Evolutionary conservation across 2,329 filamentous ascomycete genomes (phyloP).

Genomic region (Mariannaea elegans): DNA sequence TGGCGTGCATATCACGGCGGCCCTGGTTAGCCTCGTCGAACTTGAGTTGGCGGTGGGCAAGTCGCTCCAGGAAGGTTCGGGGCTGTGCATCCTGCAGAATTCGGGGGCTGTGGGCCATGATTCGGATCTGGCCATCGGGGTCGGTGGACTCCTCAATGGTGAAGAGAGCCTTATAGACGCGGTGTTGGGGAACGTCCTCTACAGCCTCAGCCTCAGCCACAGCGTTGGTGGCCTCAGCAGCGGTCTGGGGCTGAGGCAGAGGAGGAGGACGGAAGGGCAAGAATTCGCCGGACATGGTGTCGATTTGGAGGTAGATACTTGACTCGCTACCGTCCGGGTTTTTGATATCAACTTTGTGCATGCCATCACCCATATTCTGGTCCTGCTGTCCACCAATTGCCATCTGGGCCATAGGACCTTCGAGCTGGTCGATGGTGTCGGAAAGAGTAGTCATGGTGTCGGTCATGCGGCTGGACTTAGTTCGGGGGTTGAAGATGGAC

Average conservation of each 20-base stretch:
- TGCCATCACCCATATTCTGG: slow-evolving; percentile 54
- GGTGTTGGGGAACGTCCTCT: slow-evolving; percentile 55
- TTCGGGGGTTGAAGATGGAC: slow-evolving; percentile 76
- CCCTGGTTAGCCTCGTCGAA: slow-evolving; percentile 62
- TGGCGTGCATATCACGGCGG: slow-evolving; percentile 73
- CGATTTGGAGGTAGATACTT: slow-evolving; percentile 71
- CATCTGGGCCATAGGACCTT: slow-evolving; percentile 64
- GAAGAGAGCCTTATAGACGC: slow-evolving; percentile 70
- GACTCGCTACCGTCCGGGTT: slow-evolving; percentile 65
- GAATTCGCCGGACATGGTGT: slow-evolving; percentile 75
- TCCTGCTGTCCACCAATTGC: slow-evolving; percentile 55
- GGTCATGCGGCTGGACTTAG: slow-evolving; percentile 60
- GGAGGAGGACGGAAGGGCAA: slow-evolving; percentile 88
- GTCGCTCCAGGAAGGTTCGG: slow-evolving; percentile 74
- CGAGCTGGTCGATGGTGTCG: slow-evolving; percentile 66
- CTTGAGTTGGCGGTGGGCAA: slow-evolving; percentile 70
- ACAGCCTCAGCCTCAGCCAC: slow-evolving; percentile 44
- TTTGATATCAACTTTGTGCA: slow-evolving; percentile 61
- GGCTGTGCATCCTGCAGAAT: slow-evolving; percentile 60
- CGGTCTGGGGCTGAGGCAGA: slow-evolving; percentile 69
- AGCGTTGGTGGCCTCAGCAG: slow-evolving; percentile 49
- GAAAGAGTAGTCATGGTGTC: slow-evolving; percentile 75
- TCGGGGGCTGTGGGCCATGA: slow-evolving; percentile 67
- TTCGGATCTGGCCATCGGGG: slow-evolving; percentile 66
- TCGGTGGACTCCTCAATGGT: slow-evolving; percentile 74